Base-by-base conservation (phyloP, 139 green algal species). In the Astrephomene gubernaculifera region DNA sequence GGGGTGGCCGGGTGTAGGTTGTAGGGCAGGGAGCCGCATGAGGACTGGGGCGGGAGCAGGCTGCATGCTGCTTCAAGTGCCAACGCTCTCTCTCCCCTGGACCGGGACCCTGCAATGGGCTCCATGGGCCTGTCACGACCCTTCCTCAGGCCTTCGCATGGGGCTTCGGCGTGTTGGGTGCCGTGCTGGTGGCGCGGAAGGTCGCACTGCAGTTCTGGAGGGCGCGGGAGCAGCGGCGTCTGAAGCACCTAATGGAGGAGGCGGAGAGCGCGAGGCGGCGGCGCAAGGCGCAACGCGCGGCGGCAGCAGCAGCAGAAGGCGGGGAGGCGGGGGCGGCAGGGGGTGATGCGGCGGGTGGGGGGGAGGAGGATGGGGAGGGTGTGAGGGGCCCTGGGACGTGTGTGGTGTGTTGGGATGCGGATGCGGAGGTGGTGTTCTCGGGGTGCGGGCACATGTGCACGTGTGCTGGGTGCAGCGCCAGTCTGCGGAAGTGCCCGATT, bases 361-460 rank as follows among this genome's bases (percentile, higher is more conserved):
- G 25, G 27, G 60, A 68, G 27, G 71, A 67, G 4, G 71, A 52
- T 3, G 36, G 53, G 22, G 49, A 81, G 0, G 75, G 31, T 12
- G 70, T 72, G 19, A 49, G 87, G 19, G 49, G 21, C 33, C 43
- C 87, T 25, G 74, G 79, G 54, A 87, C 74, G 39, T 90, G 87
- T 27, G 87, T 90, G 38, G 72, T 90, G 21, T 90, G 87, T 43
- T 9, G 87, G 29, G 79, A 89, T 57, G 43, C 39, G 29, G 38
- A 73, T 14, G 63, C 63, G 27, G 79, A 87, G 2, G 63, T 86
- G 24, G 87, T 90, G 44, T 90, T 86, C 45, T 72, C 35, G 4
- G 31, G 52, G 2, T 90, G 87, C 57, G 87, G 81, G 7, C 87
- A 90, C 69, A 68, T 90, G 82, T 88, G 87, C 60, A 69, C 69